Percentiles rank a stretch among this genome's conserved stretches.
Conservation (phyloP, 169 alveolate species). For the Cyclospora cayetanensis region DNA sequence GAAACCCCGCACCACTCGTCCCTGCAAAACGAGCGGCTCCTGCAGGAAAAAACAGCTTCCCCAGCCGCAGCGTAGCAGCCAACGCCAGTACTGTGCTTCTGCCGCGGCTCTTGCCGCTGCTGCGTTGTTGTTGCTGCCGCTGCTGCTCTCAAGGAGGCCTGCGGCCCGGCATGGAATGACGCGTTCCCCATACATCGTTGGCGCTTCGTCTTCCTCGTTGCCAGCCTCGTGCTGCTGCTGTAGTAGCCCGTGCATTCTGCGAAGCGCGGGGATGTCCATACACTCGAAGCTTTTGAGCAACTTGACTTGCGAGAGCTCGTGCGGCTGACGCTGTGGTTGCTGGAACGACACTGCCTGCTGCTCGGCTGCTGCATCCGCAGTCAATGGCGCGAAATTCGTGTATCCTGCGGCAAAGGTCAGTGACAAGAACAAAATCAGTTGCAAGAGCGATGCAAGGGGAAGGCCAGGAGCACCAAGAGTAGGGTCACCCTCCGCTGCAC, state of each 20-base stretch:
- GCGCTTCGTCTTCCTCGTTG: background rate
- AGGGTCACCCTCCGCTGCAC: background rate
- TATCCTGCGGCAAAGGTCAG: background rate
- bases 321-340: background rate
- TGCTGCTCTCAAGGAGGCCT: background rate
- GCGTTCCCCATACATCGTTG: background rate
- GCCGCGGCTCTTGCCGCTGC: background rate
- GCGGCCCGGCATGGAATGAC: background rate
- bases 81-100: background rate
- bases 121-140: background rate
- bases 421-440: background rate
- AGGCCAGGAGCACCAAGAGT: background rate
- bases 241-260: background rate
- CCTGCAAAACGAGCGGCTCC: constrained; percentile 17
- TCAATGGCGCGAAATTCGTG: background rate
- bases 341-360: background rate
- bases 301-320: background rate
- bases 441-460: background rate
- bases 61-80: constrained; percentile 2
- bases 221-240: background rate
- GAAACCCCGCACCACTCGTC: constrained; percentile 55
- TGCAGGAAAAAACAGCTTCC: constrained; percentile 20
- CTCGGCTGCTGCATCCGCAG: background rate
- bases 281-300: constrained; percentile 6
- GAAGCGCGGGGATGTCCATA: background rate